phyloP scores from a whole-genome alignment of 345 rosid species.

The Lepidium aucheri region DNA sequence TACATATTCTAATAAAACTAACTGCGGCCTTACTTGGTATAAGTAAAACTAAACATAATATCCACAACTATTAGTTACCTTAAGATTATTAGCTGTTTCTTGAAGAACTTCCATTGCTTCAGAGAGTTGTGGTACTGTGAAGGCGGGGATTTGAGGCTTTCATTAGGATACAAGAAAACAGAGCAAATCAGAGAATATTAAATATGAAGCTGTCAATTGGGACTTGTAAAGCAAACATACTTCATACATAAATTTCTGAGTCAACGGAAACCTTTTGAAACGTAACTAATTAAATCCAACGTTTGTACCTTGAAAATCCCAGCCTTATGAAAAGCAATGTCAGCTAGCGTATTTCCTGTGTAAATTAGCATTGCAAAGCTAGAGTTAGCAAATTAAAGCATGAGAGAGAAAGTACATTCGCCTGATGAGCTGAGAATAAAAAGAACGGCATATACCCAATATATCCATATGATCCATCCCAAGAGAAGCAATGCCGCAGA shows the following conservation, averaged over 20 bases:
- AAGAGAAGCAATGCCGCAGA: constrained; percentile 77
- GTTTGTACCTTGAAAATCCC: constrained; percentile 83
- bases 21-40: neutral
- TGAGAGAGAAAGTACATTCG: neutral
- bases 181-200: constrained; percentile 40
- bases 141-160: constrained; percentile 86
- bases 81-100: constrained; percentile 40
- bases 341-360: constrained; percentile 62
- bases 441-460: constrained; percentile 41
- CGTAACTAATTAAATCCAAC: neutral
- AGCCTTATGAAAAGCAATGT: constrained; percentile 83
- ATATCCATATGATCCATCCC: constrained; percentile 83
- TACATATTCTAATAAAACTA: neutral
- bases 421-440: neutral
- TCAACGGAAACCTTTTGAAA: constrained; percentile 1
- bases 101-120: constrained; percentile 82
- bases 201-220: constrained; percentile 29
- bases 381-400: constrained; percentile 1
- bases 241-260: constrained; percentile 2
- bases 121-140: constrained; percentile 62
- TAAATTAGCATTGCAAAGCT: constrained; percentile 3
- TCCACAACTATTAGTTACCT: constrained; percentile 30
- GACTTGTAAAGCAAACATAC: constrained; percentile 20
- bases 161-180: constrained; percentile 49
- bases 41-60: neutral